Evolutionary conservation across 129 eudicot species (phyloP).

Genomic region (Sambucus nigra): DNA sequence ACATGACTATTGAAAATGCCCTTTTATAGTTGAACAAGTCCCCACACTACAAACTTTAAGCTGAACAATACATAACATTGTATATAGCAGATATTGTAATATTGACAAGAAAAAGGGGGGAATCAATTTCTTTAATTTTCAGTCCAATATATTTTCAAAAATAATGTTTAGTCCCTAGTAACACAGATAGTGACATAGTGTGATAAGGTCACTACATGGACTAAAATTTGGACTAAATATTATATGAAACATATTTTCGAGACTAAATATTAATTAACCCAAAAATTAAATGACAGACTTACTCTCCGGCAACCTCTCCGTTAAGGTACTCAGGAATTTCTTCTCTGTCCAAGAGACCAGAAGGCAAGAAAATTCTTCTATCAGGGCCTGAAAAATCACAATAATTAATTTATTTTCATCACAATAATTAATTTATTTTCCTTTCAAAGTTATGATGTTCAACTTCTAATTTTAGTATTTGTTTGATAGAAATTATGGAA

Average conservation of each 20-base stretch:
- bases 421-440: too few relatives aligned
- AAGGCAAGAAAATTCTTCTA: constrained; percentile 92
- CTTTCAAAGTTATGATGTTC: neutral
- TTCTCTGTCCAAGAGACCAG: constrained; percentile 87
- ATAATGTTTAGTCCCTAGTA: too few relatives aligned
- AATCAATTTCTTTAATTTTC: too few relatives aligned
- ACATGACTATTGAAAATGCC: too few relatives aligned
- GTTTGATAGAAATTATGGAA: neutral
- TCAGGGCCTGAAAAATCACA: constrained; percentile 65
- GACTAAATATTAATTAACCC: too few relatives aligned
- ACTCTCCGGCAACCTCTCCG: constrained; percentile 98
- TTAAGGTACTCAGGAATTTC: constrained; percentile 93
- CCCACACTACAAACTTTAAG: too few relatives aligned
- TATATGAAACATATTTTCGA: neutral
- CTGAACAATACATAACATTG: too few relatives aligned
- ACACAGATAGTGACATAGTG: neutral
- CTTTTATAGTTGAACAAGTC: too few relatives aligned
- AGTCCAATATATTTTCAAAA: too few relatives aligned
- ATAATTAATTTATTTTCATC: too few relatives aligned
- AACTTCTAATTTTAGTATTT: neutral
- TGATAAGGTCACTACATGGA: neutral
- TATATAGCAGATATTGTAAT: too few relatives aligned
- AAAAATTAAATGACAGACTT: constrained; percentile 10
- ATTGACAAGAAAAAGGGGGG: too few relatives aligned
- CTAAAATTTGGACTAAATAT: neutral